phyloP scores from a whole-genome alignment of 306 rosid genomes.

The Vigna angularis region DNA sequence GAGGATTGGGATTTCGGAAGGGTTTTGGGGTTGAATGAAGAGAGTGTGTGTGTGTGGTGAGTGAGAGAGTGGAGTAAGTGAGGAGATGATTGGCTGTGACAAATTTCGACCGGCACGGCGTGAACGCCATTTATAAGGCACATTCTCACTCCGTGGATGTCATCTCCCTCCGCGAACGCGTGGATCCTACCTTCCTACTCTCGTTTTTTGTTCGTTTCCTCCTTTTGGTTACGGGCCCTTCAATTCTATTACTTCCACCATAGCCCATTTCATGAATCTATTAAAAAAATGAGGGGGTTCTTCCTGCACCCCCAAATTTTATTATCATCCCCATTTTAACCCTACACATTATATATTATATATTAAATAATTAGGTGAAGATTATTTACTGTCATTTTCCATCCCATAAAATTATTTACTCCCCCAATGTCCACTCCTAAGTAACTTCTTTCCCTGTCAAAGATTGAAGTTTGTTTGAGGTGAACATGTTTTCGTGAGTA shows the following conservation, averaged over 20 bases:
- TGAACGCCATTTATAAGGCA: constrained; percentile 70
- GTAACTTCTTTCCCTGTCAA: too few species aligned
- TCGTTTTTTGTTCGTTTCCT: not conserved
- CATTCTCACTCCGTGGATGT: constrained; percentile 33
- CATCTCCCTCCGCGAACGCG: constrained; percentile 47
- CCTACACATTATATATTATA: too few species aligned
- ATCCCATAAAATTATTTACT: too few species aligned
- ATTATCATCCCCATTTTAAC: too few species aligned
- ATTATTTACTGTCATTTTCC: too few species aligned
- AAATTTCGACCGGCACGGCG: constrained; percentile 33
- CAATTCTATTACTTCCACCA: not conserved
- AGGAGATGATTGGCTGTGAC: constrained; percentile 48
- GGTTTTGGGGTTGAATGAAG: constrained; percentile 48
- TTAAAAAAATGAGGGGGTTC: not conserved
- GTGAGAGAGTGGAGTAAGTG: not conserved
- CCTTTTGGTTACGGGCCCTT: not conserved
- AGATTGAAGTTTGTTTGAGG: too few species aligned
- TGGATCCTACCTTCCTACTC: constrained; percentile 37
- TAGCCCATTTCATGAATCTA: not conserved
- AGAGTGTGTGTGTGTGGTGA: constrained; percentile 13
- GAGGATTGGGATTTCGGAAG: constrained; percentile 1
- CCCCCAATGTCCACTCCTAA: too few species aligned
- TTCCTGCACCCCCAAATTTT: too few species aligned
- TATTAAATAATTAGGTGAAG: too few species aligned
- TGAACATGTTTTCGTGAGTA: too few species aligned